phyloP scores from a whole-genome alignment of 2,329 filamentous ascomycete genomes.

The Paecilomyces niveus region DNA sequence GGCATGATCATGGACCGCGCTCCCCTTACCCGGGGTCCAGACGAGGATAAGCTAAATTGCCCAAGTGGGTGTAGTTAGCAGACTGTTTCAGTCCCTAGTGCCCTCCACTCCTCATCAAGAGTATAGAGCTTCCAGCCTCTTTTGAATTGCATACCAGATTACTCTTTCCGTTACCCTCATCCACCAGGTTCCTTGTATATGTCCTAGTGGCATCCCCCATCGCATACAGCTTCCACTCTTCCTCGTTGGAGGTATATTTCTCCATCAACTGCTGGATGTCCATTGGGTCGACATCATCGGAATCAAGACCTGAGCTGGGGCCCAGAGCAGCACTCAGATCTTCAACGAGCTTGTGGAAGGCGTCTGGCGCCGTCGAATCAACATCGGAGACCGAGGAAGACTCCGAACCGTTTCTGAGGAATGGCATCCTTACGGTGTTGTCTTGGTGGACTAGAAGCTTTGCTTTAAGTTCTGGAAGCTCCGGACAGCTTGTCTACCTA shows the following conservation, averaged over 20 bases:
- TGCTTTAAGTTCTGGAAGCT: neutral
- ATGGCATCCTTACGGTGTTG: constrained; percentile 24
- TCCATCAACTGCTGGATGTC: constrained; percentile 68
- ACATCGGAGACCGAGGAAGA: constrained; percentile 6
- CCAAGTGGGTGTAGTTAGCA: constrained; percentile 5
- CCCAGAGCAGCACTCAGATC: constrained; percentile 70
- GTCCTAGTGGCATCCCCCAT: constrained; percentile 61
- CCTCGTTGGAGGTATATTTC: constrained; percentile 60
- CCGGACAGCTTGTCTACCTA: neutral
- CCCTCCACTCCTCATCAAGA: neutral
- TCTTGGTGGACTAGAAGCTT: neutral
- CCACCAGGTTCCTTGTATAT: constrained; percentile 85
- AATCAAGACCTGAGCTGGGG: constrained; percentile 73
- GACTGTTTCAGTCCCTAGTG: neutral
- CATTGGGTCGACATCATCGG: constrained; percentile 69
- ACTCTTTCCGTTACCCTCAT: constrained; percentile 78
- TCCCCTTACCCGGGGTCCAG: constrained; percentile 78
- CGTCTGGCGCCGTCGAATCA: constrained; percentile 11
- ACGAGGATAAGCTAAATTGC: constrained; percentile 69
- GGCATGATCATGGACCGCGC: constrained; percentile 80
- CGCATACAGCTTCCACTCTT: constrained; percentile 69
- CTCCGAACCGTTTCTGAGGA: constrained; percentile 16
- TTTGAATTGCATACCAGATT: constrained; percentile 53
- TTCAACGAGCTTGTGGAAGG: constrained; percentile 64
- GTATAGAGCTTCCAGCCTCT: neutral